Base-by-base conservation (phyloP, 352 stramenopile genomes). In the Globisporangium orthogonon region DNA sequence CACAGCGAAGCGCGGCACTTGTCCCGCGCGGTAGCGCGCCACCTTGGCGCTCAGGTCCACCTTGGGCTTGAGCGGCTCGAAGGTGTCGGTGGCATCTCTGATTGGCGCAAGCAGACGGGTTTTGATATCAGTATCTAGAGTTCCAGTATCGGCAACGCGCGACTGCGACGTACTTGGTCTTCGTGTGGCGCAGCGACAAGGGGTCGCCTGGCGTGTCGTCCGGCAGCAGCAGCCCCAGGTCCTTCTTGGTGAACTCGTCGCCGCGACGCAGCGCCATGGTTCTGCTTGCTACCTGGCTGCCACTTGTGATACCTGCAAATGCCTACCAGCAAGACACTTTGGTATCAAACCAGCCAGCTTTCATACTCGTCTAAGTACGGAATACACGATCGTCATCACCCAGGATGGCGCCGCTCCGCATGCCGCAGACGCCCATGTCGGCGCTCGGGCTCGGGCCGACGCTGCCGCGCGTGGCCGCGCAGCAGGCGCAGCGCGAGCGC, bases 41-140 rank as follows among this genome's bases (percentile, higher is more conserved):
- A 95, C 80, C 62, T 93, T 92, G 43, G 78, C 89, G 48, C 82
- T 89, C 44, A 71, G 69, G 44, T 95, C 86, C 28, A 95, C 64
- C 41, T 89, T 87, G 46, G 86, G 86, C 62, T 94, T 86, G 52
- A 83, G 71, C 35, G 78, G 74, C 51, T 87, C 82, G 54, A 88
- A 91, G 54, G 76, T 63, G 29, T 91, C 80, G 11, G 83, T 89
- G 18, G 73, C 62, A 49, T 95, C 86, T 54, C 74, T 86, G 47
- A 41, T 13, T 15, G 35, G 35, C 9, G 35, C 33, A 9, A 37
- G 33, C 33, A 37, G 23, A 23, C 23, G 23, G 23, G 23, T 23
- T 23, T 23, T 23, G 23, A 23, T 23, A 37, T 37, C 33, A 37
- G 33, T 37, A 37, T 37, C 33, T 11, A 37, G 33, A 5, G 33